phyloP scores from a whole-genome alignment of 2,329 filamentous ascomycete genomes.

The Thielaviopsis cerberus region DNA sequence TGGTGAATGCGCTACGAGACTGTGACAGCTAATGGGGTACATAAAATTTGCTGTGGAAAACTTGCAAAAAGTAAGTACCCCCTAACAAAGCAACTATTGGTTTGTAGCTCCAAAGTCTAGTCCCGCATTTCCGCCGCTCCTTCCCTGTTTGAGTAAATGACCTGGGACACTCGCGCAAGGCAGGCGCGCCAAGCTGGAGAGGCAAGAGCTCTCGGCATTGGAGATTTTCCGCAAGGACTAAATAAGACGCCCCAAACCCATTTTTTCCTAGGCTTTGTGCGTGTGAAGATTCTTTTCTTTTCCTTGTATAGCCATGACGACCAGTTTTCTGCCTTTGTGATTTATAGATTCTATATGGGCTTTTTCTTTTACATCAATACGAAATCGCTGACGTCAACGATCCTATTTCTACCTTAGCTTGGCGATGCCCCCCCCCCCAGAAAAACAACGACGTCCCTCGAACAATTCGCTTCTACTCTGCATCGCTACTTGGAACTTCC shows the following conservation, averaged over 20 bases:
- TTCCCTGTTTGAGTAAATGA: background rate
- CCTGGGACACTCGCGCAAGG: too few relatives aligned
- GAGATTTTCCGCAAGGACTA: background rate
- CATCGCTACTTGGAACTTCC: background rate
- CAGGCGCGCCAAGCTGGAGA: background rate
- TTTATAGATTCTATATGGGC: background rate
- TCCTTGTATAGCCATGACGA: background rate
- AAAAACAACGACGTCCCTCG: too few relatives aligned
- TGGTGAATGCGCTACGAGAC: background rate
- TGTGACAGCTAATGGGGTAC: background rate
- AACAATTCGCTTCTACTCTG: too few relatives aligned
- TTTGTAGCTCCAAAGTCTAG: background rate
- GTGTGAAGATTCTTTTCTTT: background rate
- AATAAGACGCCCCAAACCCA: background rate
- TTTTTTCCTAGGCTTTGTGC: background rate
- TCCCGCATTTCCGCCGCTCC: background rate
- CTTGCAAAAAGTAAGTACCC: background rate
- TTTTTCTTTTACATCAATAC: background rate
- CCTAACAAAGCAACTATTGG: background rate
- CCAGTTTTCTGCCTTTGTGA: background rate
- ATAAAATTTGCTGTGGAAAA: too few relatives aligned
- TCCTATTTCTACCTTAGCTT: too few relatives aligned
- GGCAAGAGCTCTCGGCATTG: background rate
- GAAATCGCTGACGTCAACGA: background rate
- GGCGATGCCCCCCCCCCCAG: too few relatives aligned